Evolutionary conservation across 192 early-diverging fungal genomes (phyloP), one percentile per base, ranked within the genome.

Genomic region (Rhizophagus sp.): DNA sequence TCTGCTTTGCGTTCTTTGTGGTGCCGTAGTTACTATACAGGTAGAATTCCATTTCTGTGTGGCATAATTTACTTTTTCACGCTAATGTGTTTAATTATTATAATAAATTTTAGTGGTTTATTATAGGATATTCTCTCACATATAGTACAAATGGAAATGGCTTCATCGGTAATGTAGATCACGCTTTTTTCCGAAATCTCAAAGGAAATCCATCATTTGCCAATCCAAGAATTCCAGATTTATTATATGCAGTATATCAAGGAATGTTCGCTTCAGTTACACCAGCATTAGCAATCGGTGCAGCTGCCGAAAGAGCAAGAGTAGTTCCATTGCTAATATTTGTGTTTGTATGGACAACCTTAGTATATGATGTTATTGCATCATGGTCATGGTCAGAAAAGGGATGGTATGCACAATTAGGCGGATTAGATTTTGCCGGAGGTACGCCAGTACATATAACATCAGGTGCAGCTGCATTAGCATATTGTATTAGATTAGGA

Each of bases 341-440:
- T 83, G 91, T 95, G 79, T 96, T 98, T 80, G 83, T 97, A 63
- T 99, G 96, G 97, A 88, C 92, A 10, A 97, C 97, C 10, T 70
- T 99, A 75, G 94, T 97, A 27, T 99, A 99, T 82, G 93, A 96
- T 84, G 93, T 92, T n/a, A 92, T 94, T 73, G 96, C 96, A 17
- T 99, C 94, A 90, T 97, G 96, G 96, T 94, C 94, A n/a, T 99
- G 96, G 96, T 90, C 90, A n/a, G 70, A 86, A 41, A 93, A 92
- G 78, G 97, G 97, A 3, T 99, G 96, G 96, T 85, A 57, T 57
- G 50, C 50, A 4, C 13, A 57, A 17, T 57, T 96, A 86, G 96
- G 96, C 47, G 90, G 88, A 34, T 88, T 97, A 30, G 97, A 99
- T 86, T 99, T 95, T 79, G 97, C 98, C 19, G 98, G 98, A 65